phyloP scores from a whole-genome alignment of 2,329 filamentous ascomycete species.

The Ophiobolus disseminans region DNA sequence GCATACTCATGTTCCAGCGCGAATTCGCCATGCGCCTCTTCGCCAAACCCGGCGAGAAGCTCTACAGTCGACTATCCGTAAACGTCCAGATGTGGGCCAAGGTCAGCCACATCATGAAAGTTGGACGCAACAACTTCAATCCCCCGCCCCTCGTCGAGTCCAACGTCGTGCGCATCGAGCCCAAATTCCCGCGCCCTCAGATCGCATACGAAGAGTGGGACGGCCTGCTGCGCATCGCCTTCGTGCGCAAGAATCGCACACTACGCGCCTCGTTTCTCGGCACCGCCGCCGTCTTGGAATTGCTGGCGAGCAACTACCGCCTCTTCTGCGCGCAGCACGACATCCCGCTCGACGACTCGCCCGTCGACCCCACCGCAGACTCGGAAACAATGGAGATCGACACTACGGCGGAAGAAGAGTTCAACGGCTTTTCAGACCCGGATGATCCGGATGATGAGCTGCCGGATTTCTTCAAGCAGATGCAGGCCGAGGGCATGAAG shows the following conservation, averaged over 20 bases:
- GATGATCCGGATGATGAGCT: slow-evolving; percentile 71
- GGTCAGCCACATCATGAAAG: slow-evolving; percentile 81
- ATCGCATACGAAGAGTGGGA: slow-evolving; percentile 97
- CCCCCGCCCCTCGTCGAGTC: slow-evolving; percentile 93
- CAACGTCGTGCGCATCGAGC: slow-evolving; percentile 87
- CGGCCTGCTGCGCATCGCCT: slow-evolving; percentile 81
- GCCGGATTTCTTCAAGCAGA: slow-evolving; percentile 84
- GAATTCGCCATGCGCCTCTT: slow-evolving; percentile 93
- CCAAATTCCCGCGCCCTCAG: slow-evolving; percentile 82
- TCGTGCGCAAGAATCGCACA: slow-evolving; percentile 90
- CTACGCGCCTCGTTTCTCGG: slow-evolving; percentile 81
- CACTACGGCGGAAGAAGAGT: slow-evolving; percentile 52
- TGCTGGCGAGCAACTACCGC: slow-evolving; percentile 88
- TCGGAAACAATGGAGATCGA: slow-evolving; percentile 58
- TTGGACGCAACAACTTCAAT: slow-evolving; percentile 95
- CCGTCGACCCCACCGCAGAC: slow-evolving; percentile 44
- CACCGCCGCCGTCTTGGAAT: slow-evolving; percentile 78
- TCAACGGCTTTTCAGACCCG: slow-evolving; percentile 59
- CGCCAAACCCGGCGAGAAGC: slow-evolving; percentile 83
- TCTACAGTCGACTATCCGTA: slow-evolving; percentile 89
- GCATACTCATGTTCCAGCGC: slow-evolving; percentile 94
- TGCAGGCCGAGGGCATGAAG: slow-evolving; percentile 56
- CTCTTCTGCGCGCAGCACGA: slow-evolving; percentile 90
- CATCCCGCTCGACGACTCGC: slow-evolving; percentile 73
- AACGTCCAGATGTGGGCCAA: slow-evolving; percentile 93